Conservation (phyloP, 2,329 filamentous ascomycete genomes). For the Xylariaceae sp. region DNA sequence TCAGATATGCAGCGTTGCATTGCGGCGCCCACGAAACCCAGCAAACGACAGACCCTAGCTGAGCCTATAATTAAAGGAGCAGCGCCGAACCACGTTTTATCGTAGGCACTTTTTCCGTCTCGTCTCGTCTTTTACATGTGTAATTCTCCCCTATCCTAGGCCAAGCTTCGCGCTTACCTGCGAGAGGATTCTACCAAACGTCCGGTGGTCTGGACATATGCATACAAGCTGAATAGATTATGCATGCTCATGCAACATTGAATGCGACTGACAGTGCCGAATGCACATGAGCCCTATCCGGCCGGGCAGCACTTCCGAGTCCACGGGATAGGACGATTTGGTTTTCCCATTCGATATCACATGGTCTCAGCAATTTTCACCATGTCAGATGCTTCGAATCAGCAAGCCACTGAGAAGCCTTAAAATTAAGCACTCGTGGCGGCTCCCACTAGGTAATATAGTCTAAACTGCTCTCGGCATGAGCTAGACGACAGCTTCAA, state of each 20-base stretch:
- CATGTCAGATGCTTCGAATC: conserved; percentile 6
- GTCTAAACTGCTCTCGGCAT: too few species aligned
- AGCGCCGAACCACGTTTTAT: conserved; percentile 32
- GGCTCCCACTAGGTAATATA: too few species aligned
- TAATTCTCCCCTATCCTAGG: not conserved
- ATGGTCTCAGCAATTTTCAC: conserved; percentile 17
- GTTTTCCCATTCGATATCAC: conserved; percentile 16
- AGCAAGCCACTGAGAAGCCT: conserved; percentile 3
- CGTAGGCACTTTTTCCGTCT: conserved; percentile 21
- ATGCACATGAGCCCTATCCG: conserved; percentile 10
- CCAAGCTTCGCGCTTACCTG: not conserved
- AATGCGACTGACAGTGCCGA: conserved; percentile 3
- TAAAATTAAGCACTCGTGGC: conserved; percentile 3
- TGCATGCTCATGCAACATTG: conserved; percentile 9
- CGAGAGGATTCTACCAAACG: not conserved
- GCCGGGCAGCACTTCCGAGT: conserved; percentile 14
- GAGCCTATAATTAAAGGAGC: conserved; percentile 34
- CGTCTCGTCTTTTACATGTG: conserved; percentile 21
- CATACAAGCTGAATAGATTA: not conserved
- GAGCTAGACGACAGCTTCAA: not conserved
- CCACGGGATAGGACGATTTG: conserved; percentile 9
- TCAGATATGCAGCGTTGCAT: conserved; percentile 34
- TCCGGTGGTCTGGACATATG: not conserved
- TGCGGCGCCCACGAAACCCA: conserved; percentile 33
- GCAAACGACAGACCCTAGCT: conserved; percentile 30